Evolutionary conservation across 2,329 filamentous ascomycete species (phyloP), one percentile per base, ranked within the genome.

Genomic region (Aspergillus hortae): DNA sequence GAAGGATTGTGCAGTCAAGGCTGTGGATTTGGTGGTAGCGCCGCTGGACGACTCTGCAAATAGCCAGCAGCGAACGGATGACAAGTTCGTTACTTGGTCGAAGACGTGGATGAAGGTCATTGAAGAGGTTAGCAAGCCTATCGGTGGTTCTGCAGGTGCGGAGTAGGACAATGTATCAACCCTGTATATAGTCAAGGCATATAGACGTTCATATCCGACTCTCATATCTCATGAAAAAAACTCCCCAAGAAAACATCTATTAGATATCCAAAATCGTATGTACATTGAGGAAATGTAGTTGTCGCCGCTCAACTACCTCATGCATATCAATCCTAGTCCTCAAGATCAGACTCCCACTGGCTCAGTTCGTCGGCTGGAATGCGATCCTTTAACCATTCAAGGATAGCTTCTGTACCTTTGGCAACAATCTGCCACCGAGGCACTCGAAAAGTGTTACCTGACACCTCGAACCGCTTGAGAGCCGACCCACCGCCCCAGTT

Each of bases 371-470:
- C 65, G n/a, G 60, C 63, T 2, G 89, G 85, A 33, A 95, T 87
- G 50, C 87, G 81, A 25, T 90, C 88, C 54, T 89, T 81, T 46
- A 96, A 71, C 88, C 90, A 96, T 46, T 85, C 79, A 59, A 96
- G 74, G 0, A 90, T 86, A 2, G 89, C 87, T 61, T 95, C 90
- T 0, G 92, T 96, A 0, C 92, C 92, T 56, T 90, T 88, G 54
- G 92, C 88, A 44, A 97, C 74, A 6, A 96, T 81, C 56, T 88
- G 88, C 75, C 88, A 92, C 51, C 89, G 84, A 0, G 92, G 92
- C 30, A 96, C 90, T 30, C 90, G 81, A 73, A 97, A 97, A 30
- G 85, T 80, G 67, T 97, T 97, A 0, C 91, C 91, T 25, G 82
- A 83, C 4, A 96, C 87, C 44, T 95, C 87, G 9, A 96, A 75